Percentiles rank a stretch among this genome's conserved stretches.
phyloP scores from a whole-genome alignment of 1,284 basidiomycete genomes.

The Sparassis latifolia region DNA sequence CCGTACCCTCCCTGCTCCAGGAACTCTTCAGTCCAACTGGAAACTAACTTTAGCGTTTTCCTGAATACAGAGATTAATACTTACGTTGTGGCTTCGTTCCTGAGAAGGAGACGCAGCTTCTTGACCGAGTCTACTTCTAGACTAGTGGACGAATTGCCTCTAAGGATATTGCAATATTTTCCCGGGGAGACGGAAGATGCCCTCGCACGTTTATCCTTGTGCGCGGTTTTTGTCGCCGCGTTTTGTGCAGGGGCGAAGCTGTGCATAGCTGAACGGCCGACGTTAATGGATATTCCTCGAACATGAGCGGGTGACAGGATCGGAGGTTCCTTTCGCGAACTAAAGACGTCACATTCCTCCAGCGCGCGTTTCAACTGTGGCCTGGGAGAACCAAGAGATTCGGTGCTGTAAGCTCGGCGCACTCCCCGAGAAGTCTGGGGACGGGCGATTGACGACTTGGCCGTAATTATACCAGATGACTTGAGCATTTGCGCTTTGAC shows the following conservation, averaged over 20 bases:
- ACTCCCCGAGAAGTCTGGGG: constrained; percentile 30
- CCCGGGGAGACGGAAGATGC: constrained; percentile 37
- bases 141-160: constrained; percentile 56
- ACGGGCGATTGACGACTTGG: constrained; percentile 29
- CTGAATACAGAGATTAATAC: constrained; percentile 7
- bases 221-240: constrained; percentile 18
- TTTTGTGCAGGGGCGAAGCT: constrained; percentile 9
- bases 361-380: constrained; percentile 22
- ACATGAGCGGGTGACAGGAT: constrained; percentile 11
- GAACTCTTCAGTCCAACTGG: constrained; percentile 90
- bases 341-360: constrained; percentile 27
- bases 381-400: constrained; percentile 50
- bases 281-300: constrained; percentile 19
- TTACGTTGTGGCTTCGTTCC: constrained; percentile 83
- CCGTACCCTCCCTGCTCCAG: constrained; percentile 80
- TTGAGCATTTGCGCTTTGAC: constrained; percentile 90
- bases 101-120: constrained; percentile 70
- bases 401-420: constrained; percentile 64
- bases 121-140: constrained; percentile 74
- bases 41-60: background rate
- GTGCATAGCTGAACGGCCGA: constrained; percentile 21
- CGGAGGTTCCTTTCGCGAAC: constrained; percentile 3
- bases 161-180: constrained; percentile 58
- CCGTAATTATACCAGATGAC: constrained; percentile 65
- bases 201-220: constrained; percentile 38